Percentiles rank a stretch among this genome's conserved stretches.
Evolutionary conservation across 1,139 yeast genomes (phyloP).

Genomic region (Debaryomyces sp.): DNA sequence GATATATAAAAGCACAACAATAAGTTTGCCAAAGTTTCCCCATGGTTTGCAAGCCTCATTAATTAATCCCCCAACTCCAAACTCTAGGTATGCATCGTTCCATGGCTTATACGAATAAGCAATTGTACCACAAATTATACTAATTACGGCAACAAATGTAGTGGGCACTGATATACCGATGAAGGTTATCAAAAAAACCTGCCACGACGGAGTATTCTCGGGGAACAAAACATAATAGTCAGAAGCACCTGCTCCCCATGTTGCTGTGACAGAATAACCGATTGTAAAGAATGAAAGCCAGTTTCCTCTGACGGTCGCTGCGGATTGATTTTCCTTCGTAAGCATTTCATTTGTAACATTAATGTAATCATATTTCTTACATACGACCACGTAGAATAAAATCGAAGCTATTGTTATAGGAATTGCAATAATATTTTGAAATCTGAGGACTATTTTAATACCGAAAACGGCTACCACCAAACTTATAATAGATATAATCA

Average conservation of each 20-base stretch:
- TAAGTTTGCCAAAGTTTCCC: constrained; percentile 33
- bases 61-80: constrained; percentile 30
- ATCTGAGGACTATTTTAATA: constrained; percentile 25
- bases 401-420: constrained; percentile 25
- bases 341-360: constrained; percentile 17
- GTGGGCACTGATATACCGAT: constrained; percentile 28
- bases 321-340: constrained; percentile 14
- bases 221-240: constrained; percentile 31
- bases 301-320: constrained; percentile 22
- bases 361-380: constrained; percentile 18
- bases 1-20: constrained; percentile 34
- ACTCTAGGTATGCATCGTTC: constrained; percentile 22
- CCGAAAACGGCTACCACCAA: constrained; percentile 39
- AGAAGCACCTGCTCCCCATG: constrained; percentile 34
- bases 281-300: constrained; percentile 30
- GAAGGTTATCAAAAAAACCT: constrained; percentile 25
- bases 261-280: constrained; percentile 29
- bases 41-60: constrained; percentile 25
- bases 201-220: constrained; percentile 21
- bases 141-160: constrained; percentile 28
- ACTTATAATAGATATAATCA: constrained; percentile 31
- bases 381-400: constrained; percentile 26
- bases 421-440: constrained; percentile 24
- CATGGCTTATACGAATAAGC: constrained; percentile 28
- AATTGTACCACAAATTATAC: constrained; percentile 26